Evolutionary conservation across 768 basidiomycete genomes (phyloP), one percentile per base, ranked within the genome.

Genomic region (Lactarius hengduanensis): DNA sequence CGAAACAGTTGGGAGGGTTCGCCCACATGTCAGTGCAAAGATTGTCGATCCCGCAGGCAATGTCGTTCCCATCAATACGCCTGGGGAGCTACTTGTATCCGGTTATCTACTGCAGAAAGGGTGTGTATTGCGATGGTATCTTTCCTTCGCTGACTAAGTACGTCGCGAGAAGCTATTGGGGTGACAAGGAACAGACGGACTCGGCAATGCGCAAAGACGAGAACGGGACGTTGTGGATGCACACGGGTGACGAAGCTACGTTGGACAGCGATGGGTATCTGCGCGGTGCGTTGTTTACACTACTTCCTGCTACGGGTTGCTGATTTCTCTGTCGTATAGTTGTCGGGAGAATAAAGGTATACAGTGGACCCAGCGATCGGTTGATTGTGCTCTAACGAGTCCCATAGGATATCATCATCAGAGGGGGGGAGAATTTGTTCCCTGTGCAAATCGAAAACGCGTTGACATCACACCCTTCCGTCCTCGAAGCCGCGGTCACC

Each of bases 351-450:
- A 88, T 86, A 62, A 93, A 93, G 83, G 88, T 87, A 69, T n/a
- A 75, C 68, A 1, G n/a, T 0, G 4, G 47, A 15, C 18, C 20
- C n/a, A 15, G 30, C 3, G 36, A 34, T 30, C 4, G 26, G 30
- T 30, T 41, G 22, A 57, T 15, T 30, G 32, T 36, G 63, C 57
- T 1, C 54, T 1, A 62, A 62, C 41, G 32, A 18, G 41, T 43
- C 26, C 16, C 36, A 36, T 56, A 89, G 85, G 92, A 94, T 74
- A 84, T 93, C 61, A 92, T 94, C 70, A 93, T 94, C 69, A 87
- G 92, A 22, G 92, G 91, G 20, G 92, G 92, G 68, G 92, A 94
- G 86, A 91, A 96, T 76, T 78, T 95, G 62, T 90, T 91, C 76
- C 89, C 94, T 4, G 85, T 93, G 55, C 87, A 92, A 73, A 93